Evolutionary conservation across 2,329 filamentous ascomycete genomes (phyloP).

Genomic region (Didymella sp.): DNA sequence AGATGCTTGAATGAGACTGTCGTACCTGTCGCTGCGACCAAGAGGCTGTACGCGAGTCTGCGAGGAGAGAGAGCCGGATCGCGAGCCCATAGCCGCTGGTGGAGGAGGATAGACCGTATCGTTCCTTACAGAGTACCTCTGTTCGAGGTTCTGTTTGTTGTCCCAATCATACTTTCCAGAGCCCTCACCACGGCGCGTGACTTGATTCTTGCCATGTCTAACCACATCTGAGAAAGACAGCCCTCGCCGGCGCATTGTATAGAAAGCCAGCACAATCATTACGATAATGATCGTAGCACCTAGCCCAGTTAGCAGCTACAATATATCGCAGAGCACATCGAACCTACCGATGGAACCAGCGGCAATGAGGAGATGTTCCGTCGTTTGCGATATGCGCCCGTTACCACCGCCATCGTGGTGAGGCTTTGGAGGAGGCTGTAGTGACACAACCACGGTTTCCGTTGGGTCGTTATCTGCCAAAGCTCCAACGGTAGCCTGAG

Average conservation of each 20-base stretch:
- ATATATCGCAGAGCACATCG: neutral
- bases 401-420: conserved; percentile 25
- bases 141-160: conserved; percentile 32
- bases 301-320: conserved; percentile 29
- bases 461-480: conserved; percentile 34
- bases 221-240: conserved; percentile 41
- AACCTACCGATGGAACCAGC: conserved; percentile 50
- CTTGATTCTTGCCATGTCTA: conserved; percentile 32
- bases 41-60: conserved; percentile 40
- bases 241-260: conserved; percentile 50
- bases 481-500: conserved; percentile 23
- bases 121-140: conserved; percentile 37
- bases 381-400: conserved; percentile 45
- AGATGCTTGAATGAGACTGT: neutral
- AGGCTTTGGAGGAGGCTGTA: conserved; percentile 29
- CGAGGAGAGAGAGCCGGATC: conserved; percentile 39
- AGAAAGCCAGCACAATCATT: conserved; percentile 46
- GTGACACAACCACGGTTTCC: conserved; percentile 36
- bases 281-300: conserved; percentile 50
- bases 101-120: conserved; percentile 37
- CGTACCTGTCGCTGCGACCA: conserved; percentile 41
- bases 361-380: conserved; percentile 51
- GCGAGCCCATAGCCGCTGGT: conserved; percentile 26
- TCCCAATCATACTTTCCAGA: conserved; percentile 38
- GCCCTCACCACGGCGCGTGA: conserved; percentile 32